Evolutionary conservation across 2,329 filamentous ascomycete genomes (phyloP).

Genomic region (Tolypocladium pustulatum): DNA sequence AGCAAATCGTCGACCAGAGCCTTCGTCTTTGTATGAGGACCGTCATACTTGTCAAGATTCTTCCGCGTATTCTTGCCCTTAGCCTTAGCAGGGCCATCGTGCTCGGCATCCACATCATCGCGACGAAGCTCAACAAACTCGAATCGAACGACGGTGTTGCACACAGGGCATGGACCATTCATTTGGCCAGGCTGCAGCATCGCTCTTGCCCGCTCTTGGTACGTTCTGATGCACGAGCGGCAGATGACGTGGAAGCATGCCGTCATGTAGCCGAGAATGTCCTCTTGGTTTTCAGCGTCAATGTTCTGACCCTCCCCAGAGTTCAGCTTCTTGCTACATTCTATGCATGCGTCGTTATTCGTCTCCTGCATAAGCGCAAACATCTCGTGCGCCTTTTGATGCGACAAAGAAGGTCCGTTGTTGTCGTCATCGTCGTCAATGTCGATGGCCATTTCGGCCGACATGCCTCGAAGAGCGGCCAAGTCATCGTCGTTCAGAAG

Average conservation of each 20-base stretch:
- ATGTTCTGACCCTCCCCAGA: constrained; percentile 43
- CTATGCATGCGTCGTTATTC: constrained; percentile 61
- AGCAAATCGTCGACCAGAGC: constrained; percentile 69
- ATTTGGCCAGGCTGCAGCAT: constrained; percentile 23
- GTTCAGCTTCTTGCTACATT: constrained; percentile 57
- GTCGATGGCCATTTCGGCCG: constrained; percentile 78
- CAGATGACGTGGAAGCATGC: constrained; percentile 84
- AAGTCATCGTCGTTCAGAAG: constrained; percentile 78
- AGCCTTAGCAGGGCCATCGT: constrained; percentile 37
- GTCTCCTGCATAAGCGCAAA: constrained; percentile 77
- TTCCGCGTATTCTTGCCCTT: constrained; percentile 27
- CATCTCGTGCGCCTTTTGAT: constrained; percentile 74
- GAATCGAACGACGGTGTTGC: constrained; percentile 51
- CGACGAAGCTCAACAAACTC: constrained; percentile 60
- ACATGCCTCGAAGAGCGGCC: constrained; percentile 67
- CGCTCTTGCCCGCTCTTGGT: constrained; percentile 41
- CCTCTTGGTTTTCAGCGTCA: constrained; percentile 47
- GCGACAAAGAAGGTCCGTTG: constrained; percentile 45
- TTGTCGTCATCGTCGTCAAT: constrained; percentile 69
- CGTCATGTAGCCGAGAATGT: constrained; percentile 69
- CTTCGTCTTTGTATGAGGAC: constrained; percentile 85
- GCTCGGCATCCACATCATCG: constrained; percentile 45
- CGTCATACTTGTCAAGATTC: constrained; percentile 62
- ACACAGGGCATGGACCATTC: constrained; percentile 55
- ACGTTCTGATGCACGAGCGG: constrained; percentile 54